These are phyloP conservation scores for Arthrobotrys sphaeroides DNA, from an alignment of 2,329 filamentous ascomycete species.

Conservation along the genomic window DNA sequence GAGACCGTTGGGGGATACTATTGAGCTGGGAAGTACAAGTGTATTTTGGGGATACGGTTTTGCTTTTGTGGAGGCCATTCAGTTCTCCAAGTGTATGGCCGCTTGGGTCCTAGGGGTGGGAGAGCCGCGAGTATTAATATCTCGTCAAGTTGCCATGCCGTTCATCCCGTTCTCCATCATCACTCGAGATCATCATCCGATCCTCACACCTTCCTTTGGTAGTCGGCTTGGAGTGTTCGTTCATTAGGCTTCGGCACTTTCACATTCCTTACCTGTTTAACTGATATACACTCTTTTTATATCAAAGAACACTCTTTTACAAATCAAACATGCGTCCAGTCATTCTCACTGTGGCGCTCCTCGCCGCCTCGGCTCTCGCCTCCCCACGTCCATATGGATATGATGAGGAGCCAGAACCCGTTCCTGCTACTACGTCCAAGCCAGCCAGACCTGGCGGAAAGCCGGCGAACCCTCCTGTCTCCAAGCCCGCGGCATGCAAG, in stretches of 20 bases:
- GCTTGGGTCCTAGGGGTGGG: background rate
- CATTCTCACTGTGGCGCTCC: conserved; percentile 8
- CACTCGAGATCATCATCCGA: conserved; percentile 12
- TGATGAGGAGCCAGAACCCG: background rate
- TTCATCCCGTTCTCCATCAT: background rate
- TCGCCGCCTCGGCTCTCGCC: conserved; percentile 4
- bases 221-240: conserved; percentile 9
- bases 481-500: background rate
- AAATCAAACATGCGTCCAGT: conserved; percentile 13
- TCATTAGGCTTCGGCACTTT: conserved; percentile 8
- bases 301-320: conserved; percentile 15
- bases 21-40: background rate
- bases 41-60: background rate
- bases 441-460: background rate
- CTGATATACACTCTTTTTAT: conserved; percentile 35
- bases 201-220: background rate
- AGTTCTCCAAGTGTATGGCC: no score
- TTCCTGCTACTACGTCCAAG: background rate
- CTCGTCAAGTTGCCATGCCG: background rate
- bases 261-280: conserved; percentile 6
- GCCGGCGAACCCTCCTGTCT: background rate
- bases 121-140: conserved; percentile 6
- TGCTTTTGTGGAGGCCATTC: background rate
- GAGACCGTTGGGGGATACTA: background rate
- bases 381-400: conserved; percentile 9